phyloP scores from a whole-genome alignment of 148 eudicot species.

The Simmondsia chinensis region DNA sequence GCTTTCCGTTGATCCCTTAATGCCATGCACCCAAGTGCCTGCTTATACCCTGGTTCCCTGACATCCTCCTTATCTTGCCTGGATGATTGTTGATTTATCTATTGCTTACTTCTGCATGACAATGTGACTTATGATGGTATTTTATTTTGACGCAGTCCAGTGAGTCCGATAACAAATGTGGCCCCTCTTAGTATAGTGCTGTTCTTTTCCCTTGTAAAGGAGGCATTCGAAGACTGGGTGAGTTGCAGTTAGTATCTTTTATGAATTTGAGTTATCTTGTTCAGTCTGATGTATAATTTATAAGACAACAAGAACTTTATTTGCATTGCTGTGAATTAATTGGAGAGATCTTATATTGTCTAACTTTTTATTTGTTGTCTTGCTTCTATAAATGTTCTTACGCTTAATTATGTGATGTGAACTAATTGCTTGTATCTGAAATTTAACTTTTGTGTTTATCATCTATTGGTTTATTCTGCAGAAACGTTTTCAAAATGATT shows the following conservation, averaged over 20 bases:
- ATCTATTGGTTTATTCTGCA: conserved; percentile 22
- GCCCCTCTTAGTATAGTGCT: conserved; percentile 84
- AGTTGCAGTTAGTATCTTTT: conserved; percentile 19
- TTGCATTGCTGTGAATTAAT: too few species aligned
- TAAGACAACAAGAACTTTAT: too few species aligned
- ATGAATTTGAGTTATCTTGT: background rate
- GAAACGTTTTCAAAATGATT: conserved; percentile 95
- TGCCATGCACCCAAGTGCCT: too few species aligned
- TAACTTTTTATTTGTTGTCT: too few species aligned
- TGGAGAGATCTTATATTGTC: too few species aligned
- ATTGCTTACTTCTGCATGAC: background rate
- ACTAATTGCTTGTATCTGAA: conserved; percentile 5
- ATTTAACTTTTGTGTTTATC: conserved; percentile 2
- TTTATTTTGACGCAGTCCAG: conserved; percentile 74
- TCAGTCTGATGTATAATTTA: too few species aligned
- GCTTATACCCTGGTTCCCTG: background rate
- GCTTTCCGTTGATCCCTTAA: too few species aligned
- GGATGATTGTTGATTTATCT: background rate
- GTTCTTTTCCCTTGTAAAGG: conserved; percentile 85
- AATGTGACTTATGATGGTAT: conserved; percentile 8
- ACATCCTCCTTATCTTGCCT: background rate
- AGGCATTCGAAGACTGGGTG: conserved; percentile 99
- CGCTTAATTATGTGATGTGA: background rate
- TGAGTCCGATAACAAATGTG: conserved; percentile 91
- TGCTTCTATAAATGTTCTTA: background rate